A percentile compares a stretch with the other conserved stretches of the same genome.
These are phyloP conservation scores for Onygenales sp. DNA, from an alignment of 2,329 filamentous ascomycete species.

Conservation along the genomic window DNA sequence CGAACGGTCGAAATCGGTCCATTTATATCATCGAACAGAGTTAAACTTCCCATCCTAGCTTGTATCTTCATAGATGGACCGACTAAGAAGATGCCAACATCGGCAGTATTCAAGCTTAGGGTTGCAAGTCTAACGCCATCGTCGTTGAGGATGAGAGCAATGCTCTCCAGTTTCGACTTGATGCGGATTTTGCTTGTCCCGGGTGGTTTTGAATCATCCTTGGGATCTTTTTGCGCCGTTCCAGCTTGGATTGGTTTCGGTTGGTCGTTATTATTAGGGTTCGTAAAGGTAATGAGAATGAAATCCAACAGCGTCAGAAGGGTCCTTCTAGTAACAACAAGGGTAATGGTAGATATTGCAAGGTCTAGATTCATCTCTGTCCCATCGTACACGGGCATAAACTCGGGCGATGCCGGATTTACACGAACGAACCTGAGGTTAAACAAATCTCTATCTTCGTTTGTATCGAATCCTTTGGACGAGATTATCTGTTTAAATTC, in stretches of 20 bases:
- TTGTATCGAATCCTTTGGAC: conserved; percentile 62
- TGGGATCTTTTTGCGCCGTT: conserved; percentile 18
- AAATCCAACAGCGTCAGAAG: conserved; percentile 90
- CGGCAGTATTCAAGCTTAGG: conserved; percentile 81
- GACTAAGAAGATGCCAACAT: conserved; percentile 80
- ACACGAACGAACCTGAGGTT: conserved; percentile 83
- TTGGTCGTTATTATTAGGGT: conserved; percentile 39
- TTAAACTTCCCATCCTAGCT: conserved; percentile 77
- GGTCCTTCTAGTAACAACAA: conserved; percentile 88
- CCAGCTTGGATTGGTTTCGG: conserved; percentile 22
- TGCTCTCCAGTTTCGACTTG: conserved; percentile 86
- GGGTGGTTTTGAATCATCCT: conserved; percentile 21
- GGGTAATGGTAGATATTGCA: conserved; percentile 86
- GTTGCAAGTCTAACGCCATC: conserved; percentile 93
- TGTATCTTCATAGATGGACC: conserved; percentile 81
- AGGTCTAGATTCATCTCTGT: conserved; percentile 90
- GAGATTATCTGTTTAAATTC: conserved; percentile 98
- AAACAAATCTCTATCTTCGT: conserved; percentile 71
- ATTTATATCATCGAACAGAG: conserved; percentile 84
- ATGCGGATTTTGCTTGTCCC: conserved; percentile 72
- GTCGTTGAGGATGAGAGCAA: conserved; percentile 90
- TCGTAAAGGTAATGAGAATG: conserved; percentile 81
- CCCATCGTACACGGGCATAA: conserved; percentile 82
- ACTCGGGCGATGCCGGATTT: conserved; percentile 84
- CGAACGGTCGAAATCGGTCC: conserved; percentile 75